A percentile compares a stretch with the other conserved stretches of the same genome.
Conservation (phyloP, 352 stramenopile genomes). For the Phytophthora constricta region DNA sequence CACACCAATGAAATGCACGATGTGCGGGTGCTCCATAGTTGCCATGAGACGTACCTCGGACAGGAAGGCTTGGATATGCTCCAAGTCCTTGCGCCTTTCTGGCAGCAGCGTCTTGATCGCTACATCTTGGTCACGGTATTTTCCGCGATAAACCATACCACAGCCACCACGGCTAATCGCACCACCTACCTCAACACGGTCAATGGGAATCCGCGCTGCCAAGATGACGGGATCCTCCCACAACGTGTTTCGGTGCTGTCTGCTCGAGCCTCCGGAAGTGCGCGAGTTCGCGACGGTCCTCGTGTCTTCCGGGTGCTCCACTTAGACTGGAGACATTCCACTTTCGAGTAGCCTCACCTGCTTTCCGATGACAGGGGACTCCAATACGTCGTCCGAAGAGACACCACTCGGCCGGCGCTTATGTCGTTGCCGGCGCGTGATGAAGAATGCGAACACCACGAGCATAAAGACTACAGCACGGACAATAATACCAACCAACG, state of each 20-base stretch:
- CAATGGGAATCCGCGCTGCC: constrained; percentile 45
- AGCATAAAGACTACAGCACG: constrained; percentile 30
- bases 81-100: constrained; percentile 48
- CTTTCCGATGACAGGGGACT: constrained; percentile 25
- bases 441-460: constrained; percentile 37
- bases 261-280: constrained; percentile 17
- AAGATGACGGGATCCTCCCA: constrained; percentile 52
- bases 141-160: too few relatives aligned
- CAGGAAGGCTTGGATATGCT: constrained; percentile 47
- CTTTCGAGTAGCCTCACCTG: constrained; percentile 11
- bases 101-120: constrained; percentile 50
- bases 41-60: constrained; percentile 50
- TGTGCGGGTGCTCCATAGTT: constrained; percentile 55
- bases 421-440: constrained; percentile 23
- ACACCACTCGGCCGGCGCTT: constrained; percentile 14
- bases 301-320: constrained; percentile 28
- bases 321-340: constrained; percentile 13
- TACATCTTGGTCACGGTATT: constrained; percentile 39
- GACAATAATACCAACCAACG: constrained; percentile 29
- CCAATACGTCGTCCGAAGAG: constrained; percentile 20
- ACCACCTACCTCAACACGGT: constrained; percentile 36
- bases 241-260: constrained; percentile 13
- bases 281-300: constrained; percentile 19
- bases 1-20: too few relatives aligned
- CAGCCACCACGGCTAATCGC: too few relatives aligned